Evolutionary conservation across 2,329 filamentous ascomycete species (phyloP).

Genomic region (Plectosphaerella sp.): DNA sequence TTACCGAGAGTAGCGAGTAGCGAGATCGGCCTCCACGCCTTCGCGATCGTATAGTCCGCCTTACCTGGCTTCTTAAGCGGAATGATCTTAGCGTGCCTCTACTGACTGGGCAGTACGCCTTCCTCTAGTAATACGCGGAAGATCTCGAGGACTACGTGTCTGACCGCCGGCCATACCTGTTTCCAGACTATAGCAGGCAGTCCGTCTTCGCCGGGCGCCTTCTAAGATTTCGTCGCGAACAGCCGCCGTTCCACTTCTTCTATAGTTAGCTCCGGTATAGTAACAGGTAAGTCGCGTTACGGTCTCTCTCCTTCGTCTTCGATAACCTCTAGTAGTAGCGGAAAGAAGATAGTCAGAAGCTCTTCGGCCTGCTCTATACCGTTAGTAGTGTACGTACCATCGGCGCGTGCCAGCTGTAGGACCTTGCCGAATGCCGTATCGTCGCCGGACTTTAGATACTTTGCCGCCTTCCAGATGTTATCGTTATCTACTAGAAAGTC

Average conservation of each 20-base stretch:
- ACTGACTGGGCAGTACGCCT: conserved; percentile 1
- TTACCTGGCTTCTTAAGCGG: conserved; percentile 21
- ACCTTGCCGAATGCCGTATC: conserved; percentile 17
- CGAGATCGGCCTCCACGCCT: conserved; percentile 20
- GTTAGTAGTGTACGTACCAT: conserved; percentile 11
- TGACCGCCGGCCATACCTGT: conserved; percentile 10
- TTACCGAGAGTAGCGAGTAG: conserved; percentile 20
- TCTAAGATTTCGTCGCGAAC: no score
- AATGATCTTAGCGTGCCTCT: conserved; percentile 17
- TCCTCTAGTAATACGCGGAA: conserved; percentile 11
- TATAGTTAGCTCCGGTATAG: no score
- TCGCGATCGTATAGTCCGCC: conserved; percentile 17
- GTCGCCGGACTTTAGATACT: conserved; percentile 17
- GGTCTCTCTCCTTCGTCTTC: conserved; percentile 13
- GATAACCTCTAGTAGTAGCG: conserved; percentile 12
- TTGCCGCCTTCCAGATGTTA: conserved; percentile 23
- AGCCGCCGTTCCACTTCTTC: no score
- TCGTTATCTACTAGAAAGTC: conserved; percentile 19
- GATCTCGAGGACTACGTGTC: conserved; percentile 7
- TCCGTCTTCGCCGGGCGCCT: conserved; percentile 15
- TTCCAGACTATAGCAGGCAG: conserved; percentile 13
- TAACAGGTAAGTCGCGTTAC: conserved; percentile 4
- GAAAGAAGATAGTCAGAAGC: conserved; percentile 15
- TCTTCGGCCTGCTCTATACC: no score
- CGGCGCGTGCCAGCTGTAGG: conserved; percentile 13